Evolutionary conservation across 225 moss, liverwort and hornwort species (phyloP).

Genomic region (Straminergon stramineum): DNA sequence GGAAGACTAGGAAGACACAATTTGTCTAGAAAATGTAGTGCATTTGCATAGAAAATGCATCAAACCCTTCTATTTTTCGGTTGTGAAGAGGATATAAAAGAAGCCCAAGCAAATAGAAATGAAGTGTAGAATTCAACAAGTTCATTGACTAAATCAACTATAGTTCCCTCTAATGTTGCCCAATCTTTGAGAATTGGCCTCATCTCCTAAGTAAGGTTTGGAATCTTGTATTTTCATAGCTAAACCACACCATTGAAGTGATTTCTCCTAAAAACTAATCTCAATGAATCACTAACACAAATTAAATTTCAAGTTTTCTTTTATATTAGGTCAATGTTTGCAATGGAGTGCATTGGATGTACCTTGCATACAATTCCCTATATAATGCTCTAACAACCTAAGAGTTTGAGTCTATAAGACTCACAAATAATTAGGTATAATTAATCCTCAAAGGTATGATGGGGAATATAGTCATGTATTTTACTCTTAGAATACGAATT

Average conservation of each 20-base stretch:
- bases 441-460: not conserved
- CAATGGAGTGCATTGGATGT: not conserved
- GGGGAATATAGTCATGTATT: accelerated
- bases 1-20: not conserved
- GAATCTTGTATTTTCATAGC: not conserved
- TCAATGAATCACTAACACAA: not conserved
- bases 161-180: not conserved
- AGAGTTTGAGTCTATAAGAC: not conserved
- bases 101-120: not conserved
- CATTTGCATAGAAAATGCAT: not conserved
- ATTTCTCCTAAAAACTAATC: not conserved
- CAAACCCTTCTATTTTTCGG: no score
- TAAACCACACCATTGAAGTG: not conserved
- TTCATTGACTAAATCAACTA: accelerated
- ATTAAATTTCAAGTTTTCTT: not conserved
- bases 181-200: not conserved
- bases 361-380: not conserved
- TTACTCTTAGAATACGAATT: not conserved
- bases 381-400: not conserved
- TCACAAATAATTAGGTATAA: not conserved
- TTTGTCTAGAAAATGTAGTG: not conserved
- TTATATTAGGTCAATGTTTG: not conserved
- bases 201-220: not conserved
- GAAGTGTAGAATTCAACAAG: not conserved
- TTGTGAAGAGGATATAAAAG: not conserved